Percentiles rank a stretch among this genome's conserved stretches.
phyloP scores from a whole-genome alignment of 164 flowering plant genomes.

The Annona cherimola region DNA sequence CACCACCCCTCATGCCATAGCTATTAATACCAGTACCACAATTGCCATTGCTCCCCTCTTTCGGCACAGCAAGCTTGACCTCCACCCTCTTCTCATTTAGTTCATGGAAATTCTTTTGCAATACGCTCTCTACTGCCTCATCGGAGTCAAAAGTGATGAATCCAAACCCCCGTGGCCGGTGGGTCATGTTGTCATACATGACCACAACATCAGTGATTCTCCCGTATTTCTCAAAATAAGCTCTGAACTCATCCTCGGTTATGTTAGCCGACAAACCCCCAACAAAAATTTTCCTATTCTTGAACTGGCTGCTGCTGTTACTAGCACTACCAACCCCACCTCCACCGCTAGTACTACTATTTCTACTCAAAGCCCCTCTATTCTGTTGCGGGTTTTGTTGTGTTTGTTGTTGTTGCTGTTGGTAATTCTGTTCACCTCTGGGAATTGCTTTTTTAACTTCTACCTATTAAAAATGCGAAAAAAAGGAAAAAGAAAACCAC shows the following conservation, averaged over 20 bases:
- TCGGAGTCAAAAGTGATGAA: conserved; percentile 68
- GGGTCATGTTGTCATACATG: conserved; percentile 56
- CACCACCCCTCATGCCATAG: not conserved
- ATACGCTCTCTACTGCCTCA: conserved; percentile 61
- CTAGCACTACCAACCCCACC: conserved; percentile 3
- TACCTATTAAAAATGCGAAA: conserved; percentile 36
- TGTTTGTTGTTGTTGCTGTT: conserved; percentile 27
- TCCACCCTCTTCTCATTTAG: conserved; percentile 58
- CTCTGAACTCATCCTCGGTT: conserved; percentile 54
- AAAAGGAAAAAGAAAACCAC: not conserved
- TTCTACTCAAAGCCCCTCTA: conserved; percentile 18
- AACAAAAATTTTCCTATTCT: conserved; percentile 70
- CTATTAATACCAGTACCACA: not conserved
- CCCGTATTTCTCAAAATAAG: conserved; percentile 64
- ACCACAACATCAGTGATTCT: conserved; percentile 60
- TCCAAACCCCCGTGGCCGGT: conserved; percentile 72
- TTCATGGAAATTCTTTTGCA: conserved; percentile 49
- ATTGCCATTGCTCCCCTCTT: conserved; percentile 20
- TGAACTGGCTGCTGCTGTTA: conserved; percentile 24
- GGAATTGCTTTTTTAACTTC: conserved; percentile 70
- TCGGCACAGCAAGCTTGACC: conserved; percentile 78
- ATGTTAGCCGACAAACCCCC: conserved; percentile 66
- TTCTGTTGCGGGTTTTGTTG: conserved; percentile 24
- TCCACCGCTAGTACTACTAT: conserved; percentile 12
- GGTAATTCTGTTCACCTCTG: conserved; percentile 46